Evolutionary conservation across 2,329 filamentous ascomycete genomes (phyloP).

Genomic region (Pseudocercospora ulei): DNA sequence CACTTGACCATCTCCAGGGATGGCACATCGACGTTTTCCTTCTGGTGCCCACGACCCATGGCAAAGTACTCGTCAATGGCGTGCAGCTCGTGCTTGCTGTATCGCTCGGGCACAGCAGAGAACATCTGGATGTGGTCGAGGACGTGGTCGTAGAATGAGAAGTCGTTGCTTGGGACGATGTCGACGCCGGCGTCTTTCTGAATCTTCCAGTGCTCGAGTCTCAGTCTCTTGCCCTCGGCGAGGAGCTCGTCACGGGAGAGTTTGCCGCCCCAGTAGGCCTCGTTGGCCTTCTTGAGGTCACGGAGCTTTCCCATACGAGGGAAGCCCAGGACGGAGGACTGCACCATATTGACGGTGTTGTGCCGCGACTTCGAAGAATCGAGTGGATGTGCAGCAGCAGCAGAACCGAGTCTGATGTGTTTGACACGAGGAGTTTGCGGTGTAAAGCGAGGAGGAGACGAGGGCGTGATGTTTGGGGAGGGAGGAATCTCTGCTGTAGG

Average conservation of each 20-base stretch:
- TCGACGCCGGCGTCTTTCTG: slow-evolving; percentile 98
- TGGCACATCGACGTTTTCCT: slow-evolving; percentile 84
- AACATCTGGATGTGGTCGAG: slow-evolving; percentile 98
- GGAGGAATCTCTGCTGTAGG: not conserved
- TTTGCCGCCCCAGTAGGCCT: slow-evolving; percentile 96
- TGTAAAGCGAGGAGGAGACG: not conserved
- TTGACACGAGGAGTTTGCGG: slow-evolving; percentile 2
- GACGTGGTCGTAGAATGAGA: slow-evolving; percentile 96
- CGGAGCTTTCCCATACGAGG: slow-evolving; percentile 96
- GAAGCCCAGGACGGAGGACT: slow-evolving; percentile 79
- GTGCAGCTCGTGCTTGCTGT: slow-evolving; percentile 80
- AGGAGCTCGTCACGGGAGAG: slow-evolving; percentile 83
- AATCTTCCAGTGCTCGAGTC: slow-evolving; percentile 97
- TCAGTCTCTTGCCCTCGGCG: slow-evolving; percentile 89
- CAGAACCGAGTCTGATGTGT: not conserved
- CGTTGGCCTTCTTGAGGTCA: slow-evolving; percentile 99
- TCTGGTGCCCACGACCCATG: slow-evolving; percentile 98
- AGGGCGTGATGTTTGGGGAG: slow-evolving; percentile 1
- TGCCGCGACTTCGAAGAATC: slow-evolving; percentile 1
- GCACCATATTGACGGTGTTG: slow-evolving; percentile 38
- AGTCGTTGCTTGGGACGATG: slow-evolving; percentile 98
- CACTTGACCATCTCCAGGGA: slow-evolving; percentile 96
- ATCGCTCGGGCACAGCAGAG: slow-evolving; percentile 83
- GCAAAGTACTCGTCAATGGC: slow-evolving; percentile 95
- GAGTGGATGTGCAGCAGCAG: slow-evolving; percentile 10